phyloP scores from a whole-genome alignment of 2,329 filamentous ascomycete species.

The Paradendryphiella salina region DNA sequence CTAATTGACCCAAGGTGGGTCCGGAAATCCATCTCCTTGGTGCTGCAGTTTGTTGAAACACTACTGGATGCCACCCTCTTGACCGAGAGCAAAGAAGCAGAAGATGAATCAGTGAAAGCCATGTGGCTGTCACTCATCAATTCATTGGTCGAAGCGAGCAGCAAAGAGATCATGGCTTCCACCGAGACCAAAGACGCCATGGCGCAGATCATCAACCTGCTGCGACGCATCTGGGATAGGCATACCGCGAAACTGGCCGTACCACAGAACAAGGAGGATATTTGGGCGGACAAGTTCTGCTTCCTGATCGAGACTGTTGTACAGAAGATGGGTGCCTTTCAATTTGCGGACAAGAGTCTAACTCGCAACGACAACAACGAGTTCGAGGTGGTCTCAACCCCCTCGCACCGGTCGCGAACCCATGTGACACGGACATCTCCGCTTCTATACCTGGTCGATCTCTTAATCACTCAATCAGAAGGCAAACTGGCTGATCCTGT shows the following conservation, averaged over 20 bases:
- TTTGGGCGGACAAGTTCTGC: slow-evolving; percentile 55
- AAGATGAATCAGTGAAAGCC: slow-evolving; percentile 55
- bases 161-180: slow-evolving; percentile 88
- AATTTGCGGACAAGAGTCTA: slow-evolving; percentile 56
- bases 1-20: slow-evolving; percentile 85
- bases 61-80: slow-evolving; percentile 57
- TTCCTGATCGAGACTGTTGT: slow-evolving; percentile 58
- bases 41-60: slow-evolving; percentile 65
- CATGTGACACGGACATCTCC: slow-evolving; percentile 60
- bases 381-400: slow-evolving; percentile 66
- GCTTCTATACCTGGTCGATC: slow-evolving; percentile 66
- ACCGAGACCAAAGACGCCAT: slow-evolving; percentile 81
- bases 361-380: slow-evolving; percentile 60
- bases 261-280: slow-evolving; percentile 41
- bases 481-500: slow-evolving; percentile 47
- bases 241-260: slow-evolving; percentile 50
- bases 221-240: slow-evolving; percentile 69
- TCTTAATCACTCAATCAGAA: slow-evolving; percentile 56
- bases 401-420: slow-evolving; percentile 61
- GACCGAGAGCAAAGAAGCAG: slow-evolving; percentile 40
- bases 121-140: slow-evolving; percentile 66
- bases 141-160: slow-evolving; percentile 67
- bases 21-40: slow-evolving; percentile 66
- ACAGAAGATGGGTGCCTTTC: slow-evolving; percentile 53
- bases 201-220: slow-evolving; percentile 68